phyloP scores from a whole-genome alignment of 331 rosid species.

The Arachis monticola region DNA sequence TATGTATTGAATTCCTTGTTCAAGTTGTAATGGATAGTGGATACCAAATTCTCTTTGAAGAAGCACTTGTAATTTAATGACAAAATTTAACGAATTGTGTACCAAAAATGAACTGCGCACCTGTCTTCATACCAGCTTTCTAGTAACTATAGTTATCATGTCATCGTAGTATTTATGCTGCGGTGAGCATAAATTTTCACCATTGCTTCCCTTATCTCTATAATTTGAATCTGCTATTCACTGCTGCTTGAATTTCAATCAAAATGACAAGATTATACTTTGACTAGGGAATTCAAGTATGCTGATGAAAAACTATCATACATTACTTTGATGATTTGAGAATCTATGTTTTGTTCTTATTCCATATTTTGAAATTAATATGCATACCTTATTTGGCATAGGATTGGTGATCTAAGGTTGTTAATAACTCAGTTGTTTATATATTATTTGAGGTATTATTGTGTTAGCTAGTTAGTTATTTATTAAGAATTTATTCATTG shows the following conservation, averaged over 20 bases:
- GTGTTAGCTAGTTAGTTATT: no score
- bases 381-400: neutral
- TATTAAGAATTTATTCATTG: no score
- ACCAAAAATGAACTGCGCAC: no score
- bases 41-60: no score
- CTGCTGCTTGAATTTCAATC: constrained; percentile 8
- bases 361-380: constrained; percentile 21
- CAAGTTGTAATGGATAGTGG: no score
- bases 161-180: neutral
- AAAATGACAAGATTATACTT: neutral
- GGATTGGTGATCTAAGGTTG: neutral
- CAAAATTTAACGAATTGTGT: no score
- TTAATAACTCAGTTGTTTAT: neutral
- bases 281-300: neutral
- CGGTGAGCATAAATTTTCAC: constrained; percentile 7
- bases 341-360: constrained; percentile 16
- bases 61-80: no score
- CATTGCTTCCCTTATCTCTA: neutral
- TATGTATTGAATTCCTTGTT: no score
- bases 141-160: constrained; percentile 5
- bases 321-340: neutral
- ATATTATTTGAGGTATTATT: no score
- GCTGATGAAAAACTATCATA: constrained; percentile 4
- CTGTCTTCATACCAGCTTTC: no score
- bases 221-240: constrained; percentile 9